Evolutionary conservation across 106 monocot species (phyloP).

Genomic region (Vanilla planifolia): DNA sequence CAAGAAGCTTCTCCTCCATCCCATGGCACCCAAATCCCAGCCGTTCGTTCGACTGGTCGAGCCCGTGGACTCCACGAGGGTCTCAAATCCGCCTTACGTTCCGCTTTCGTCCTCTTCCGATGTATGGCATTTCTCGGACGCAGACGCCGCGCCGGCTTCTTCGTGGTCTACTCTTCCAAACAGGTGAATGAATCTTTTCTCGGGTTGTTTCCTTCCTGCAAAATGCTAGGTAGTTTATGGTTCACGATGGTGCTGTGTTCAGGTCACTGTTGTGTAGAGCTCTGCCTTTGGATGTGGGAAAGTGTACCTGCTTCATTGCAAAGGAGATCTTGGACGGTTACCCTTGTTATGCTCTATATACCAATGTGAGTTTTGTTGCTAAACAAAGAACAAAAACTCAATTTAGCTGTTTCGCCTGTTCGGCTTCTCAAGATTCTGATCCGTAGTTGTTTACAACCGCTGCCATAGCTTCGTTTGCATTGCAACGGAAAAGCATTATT

Average conservation of each 20-base stretch:
- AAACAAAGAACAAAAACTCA: too few relatives aligned
- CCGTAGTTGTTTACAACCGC: too few relatives aligned
- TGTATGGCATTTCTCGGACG: constrained; percentile 67
- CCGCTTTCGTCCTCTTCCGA: constrained; percentile 21
- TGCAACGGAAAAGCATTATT: too few relatives aligned
- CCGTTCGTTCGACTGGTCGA: constrained; percentile 37
- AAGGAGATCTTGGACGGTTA: constrained; percentile 32
- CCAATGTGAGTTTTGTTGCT: constrained; percentile 47
- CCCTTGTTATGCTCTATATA: constrained; percentile 54
- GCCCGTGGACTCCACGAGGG: constrained; percentile 2
- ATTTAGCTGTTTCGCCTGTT: too few relatives aligned
- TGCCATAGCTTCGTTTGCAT: too few relatives aligned
- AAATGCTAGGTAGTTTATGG: not conserved
- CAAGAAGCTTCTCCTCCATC: constrained; percentile 1
- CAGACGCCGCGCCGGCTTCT: constrained; percentile 62
- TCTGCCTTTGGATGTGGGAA: constrained; percentile 56
- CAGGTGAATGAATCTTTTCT: constrained; percentile 12
- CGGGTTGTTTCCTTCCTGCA: not conserved
- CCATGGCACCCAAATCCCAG: constrained; percentile 9
- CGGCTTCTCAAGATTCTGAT: too few relatives aligned
- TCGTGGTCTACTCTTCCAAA: constrained; percentile 71
- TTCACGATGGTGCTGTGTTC: not conserved
- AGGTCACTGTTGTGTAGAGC: constrained; percentile 56
- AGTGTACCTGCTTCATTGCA: constrained; percentile 51
- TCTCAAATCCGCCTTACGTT: not conserved